Base-by-base conservation (phyloP, 2,329 filamentous ascomycete species). In the Aspergillus tamarii region DNA sequence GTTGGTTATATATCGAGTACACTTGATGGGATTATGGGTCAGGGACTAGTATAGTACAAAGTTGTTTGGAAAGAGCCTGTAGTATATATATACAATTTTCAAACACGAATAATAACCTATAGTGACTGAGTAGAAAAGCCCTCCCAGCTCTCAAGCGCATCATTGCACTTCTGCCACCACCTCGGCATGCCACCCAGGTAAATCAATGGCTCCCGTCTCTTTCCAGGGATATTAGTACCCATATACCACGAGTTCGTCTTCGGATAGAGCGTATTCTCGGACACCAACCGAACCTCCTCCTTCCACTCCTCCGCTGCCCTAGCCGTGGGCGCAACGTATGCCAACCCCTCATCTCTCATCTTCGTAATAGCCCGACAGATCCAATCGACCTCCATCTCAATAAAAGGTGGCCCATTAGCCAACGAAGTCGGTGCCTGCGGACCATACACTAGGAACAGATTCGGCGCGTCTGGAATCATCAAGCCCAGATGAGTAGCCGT, bases 391-490 rank as follows among this genome's bases (percentile, higher is more conserved):
- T 78, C 70, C n/a, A 68, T 62, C 61, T 81, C 78, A 32, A 79
- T 73, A 3, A 72, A 70, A 1, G 75, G 70, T 4, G 78, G 78
- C 1, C 74, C 67, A 57, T 79, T 81, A 6, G 71, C 64, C 54
- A 80, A 77, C 4, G 67, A 63, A 1, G 69, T 70, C 1, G 75
- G 75, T 2, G 74, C 77, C 52, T 80, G 73, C 0, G 80, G 79
- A 0, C 79, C 79, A 12, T 71, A 69, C 19, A 80, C 71, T 67
- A 80, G 76, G 67, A 84, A 81, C 61, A 84, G 69, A 64, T 84
- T 83, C 0, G 82, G 83, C 55, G 79, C 81, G 10, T 77, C 71
- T 1, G 75, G 67, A 1, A 79, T 72, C 21, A 72, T 69, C 16
- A 82, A 64, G 0, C 82, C 83, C 0, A 84, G 73, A 64, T 82